Evolutionary conservation across 2,329 filamentous ascomycete genomes (phyloP), one percentile per base, ranked within the genome.

Genomic region (Aschersonia sp.): DNA sequence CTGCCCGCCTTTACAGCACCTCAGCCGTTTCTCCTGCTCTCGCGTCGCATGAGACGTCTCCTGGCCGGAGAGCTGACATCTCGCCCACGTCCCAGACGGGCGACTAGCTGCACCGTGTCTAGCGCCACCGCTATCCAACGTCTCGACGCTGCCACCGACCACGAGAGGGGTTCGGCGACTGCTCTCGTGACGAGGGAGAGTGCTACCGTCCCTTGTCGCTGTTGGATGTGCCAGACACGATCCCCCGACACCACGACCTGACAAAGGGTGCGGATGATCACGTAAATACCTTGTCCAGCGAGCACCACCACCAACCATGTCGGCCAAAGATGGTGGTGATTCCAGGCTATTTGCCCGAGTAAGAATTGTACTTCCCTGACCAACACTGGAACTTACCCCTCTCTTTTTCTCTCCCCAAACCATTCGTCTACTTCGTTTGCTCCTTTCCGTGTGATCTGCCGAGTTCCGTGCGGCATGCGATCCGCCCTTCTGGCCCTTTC

Each of bases 321-420:
- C 76, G 58, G 69, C 62, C 59, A 66, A 72, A 51, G 69, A 59
- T 52, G 58, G 80, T 66, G 87, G 92, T 69, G 92, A 97, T 80
- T 94, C 92, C 71, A 97, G 95, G 79, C 83, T 98, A 71, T 98
- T 98, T 74, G 90, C 92, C 67, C 82, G 92, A 74, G 92, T 98
- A 78, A 74, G 75, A 66, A 49, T 51, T 41, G 42, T 37, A 11
- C 42, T 43, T 50, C 47, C 42, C 44, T 42, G 46, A 40, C 10
- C 40, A 10, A 42, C 8, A 14, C 22, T 8, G 40, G 37, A 30
- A 31, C 43, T 31, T 47, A 37, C 22, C 12, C 39, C 29, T 42
- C 30, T 14, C 47, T n/a, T 30, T 8, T 8, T 43, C 42, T n/a
- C n/a, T n/a, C 11, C 14, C 5, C 40, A 37, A 12, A 8, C 35